Evolutionary conservation across 2,329 filamentous ascomycete species (phyloP), one percentile per base, ranked within the genome.

Genomic region (Orbilia ellipsospora): DNA sequence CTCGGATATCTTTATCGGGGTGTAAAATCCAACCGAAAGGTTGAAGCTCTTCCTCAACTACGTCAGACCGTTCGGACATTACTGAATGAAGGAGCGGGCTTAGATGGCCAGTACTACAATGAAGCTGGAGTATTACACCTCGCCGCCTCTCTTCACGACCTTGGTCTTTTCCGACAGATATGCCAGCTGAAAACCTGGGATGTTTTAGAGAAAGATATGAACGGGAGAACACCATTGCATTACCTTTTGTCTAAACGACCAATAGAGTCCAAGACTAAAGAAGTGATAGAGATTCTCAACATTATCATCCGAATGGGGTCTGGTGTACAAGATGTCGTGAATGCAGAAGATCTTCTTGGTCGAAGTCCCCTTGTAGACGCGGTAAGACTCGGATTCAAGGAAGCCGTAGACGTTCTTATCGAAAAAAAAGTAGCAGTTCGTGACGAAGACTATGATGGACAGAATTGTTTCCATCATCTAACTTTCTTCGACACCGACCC

Each of bases 381-480:
- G 8, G 52, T 66, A 10, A 10, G 40, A 48, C 3, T 31, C 4
- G 51, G 51, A 16, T 66, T 66, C 31, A 16, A 45, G 6, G 51
- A 48, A 10, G 62, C 36, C 10, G 50, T 66, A 4, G 6, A 50
- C 13, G 56, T 51, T 51, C 52, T 66, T 0, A 52, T 45, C n/a
- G 20, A 57, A 5, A 40, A 57, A 12, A 50, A 66, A 1, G 62
- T 57, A 0, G 42, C 50, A 10, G n/a, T 66, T 15, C 62, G 57
- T 18, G 51, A 57, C 42, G 62, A 66, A 3, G 42, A 42, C 40
- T 1, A 0, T 4, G 10, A n/a, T 2, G 62, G 62, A 13, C 10
- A 48, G 28, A 66, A 66, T 20, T 57, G 51, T 36, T 57, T 66
- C 15, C 62, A 66, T 12, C 42, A 50, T 36, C n/a, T 66, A 8